Evolutionary conservation across 129 eudicot genomes (phyloP), one percentile per base, ranked within the genome.

Genomic region (Oenanthe sinensis): DNA sequence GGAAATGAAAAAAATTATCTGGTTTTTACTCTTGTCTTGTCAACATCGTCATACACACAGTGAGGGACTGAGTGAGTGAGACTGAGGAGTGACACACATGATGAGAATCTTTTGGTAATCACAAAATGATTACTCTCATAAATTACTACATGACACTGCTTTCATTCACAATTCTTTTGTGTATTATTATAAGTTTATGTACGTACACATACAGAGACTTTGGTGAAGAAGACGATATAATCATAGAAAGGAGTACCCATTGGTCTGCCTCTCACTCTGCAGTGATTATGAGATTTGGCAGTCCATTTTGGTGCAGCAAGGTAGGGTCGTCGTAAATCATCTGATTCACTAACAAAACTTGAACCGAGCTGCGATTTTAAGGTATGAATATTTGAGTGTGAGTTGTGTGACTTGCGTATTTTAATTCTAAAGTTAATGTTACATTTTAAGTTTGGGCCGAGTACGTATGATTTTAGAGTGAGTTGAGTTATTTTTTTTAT

Each of bases 231-330:
- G 55, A 12, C 20, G 20, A 49, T 15, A 49, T 17, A 49, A 49
- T 49, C 54, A 48, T 48, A 48, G 54, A 48, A 13, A 48, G 15
- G 54, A 48, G 54, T 48, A 48, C 16, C 50, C 15, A 47, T 47
- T 47, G 50, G 19, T 48, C 54, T 14, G 54, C 4, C 19, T 48
- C 19, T 48, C 17, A 14, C 20, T 48, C 54, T 48, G 1, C 0
- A 14, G 54, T 49, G 46, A 44, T 44, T 8, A 44, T 8, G 46
- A 44, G 46, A 44, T 44, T 44, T 7, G 11, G 46, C 11, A 8
- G 10, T 33, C 36, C 36, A 33, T 33, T 33, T 33, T 33, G 36
- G 36, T 72, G 88, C 85, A 89, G 86, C 86, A 24, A 79, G 87
- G 42, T 39, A 39, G 42, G 42, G 42, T 39, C 42, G 42, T 39